Base-by-base conservation (phyloP, 2,329 filamentous ascomycete genomes). In the Chrysoporthe deuterocubensis region DNA sequence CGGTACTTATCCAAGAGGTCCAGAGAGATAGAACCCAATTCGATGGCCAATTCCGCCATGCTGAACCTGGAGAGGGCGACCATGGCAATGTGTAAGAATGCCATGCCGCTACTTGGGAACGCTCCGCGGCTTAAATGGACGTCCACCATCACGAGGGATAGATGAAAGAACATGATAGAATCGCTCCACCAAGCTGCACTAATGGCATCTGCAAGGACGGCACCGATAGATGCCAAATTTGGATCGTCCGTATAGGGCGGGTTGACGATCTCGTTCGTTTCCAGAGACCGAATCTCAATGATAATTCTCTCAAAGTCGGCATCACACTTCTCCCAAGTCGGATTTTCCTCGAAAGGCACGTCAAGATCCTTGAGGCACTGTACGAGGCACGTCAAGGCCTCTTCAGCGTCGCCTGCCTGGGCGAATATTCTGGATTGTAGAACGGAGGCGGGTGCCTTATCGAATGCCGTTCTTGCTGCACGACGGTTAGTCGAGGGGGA, bases 401-500 rank as follows among this genome's bases (percentile, higher is more conserved):
- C 85, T 32, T 84, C 80, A 40, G 89, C 88, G 71, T 97, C 88
- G 1, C 94, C 93, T 65, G 86, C 85, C 74, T 94, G 89, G 1
- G 91, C 88, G 73, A 90, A 88, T 58, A 97, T 90, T 62, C 93
- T 88, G 6, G 92, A 94, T 75, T 93, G 90, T 46, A 97, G 82
- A 52, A 97, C 90, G 81, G 91, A 96, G 0, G 93, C 92, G 9
- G 92, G 90, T 1, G 92, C 92, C 79, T 93, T 96, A 77, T 97
- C 94, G 6, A 92, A 85, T 0, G 92, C 81, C 21, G 89, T 89
- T 71, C 86, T 89, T 0, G 92, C 63, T 65, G 7, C 9, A 26
- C n/a, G 37, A 40, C 14, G 7, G 32, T 65, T 32, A 65, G 54
- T 40, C n/a, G 40, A 43, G 42, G 54, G 0, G 6, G 2, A 65